These are phyloP conservation scores for Lotmaria passim DNA, from an alignment of 208 protist genomes.

Conservation along the genomic window DNA sequence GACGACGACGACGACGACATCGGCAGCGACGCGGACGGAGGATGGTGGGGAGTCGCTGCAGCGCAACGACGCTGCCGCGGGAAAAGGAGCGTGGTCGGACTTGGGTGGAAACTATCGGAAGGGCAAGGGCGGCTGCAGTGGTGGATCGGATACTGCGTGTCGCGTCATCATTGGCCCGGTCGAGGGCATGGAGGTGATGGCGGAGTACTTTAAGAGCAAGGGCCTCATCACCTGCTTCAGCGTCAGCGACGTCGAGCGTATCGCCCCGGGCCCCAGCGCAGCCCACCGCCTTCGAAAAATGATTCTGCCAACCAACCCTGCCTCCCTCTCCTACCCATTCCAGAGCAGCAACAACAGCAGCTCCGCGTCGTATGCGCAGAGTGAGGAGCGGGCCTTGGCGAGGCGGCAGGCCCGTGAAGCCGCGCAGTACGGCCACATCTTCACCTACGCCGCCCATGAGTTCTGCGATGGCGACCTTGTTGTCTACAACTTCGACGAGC, in stretches of 20 bases:
- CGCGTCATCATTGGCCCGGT: slow-evolving; percentile 27
- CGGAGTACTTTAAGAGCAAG: slow-evolving; percentile 41
- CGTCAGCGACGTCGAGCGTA: slow-evolving; percentile 33
- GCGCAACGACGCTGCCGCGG: background rate
- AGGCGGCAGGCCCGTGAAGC: slow-evolving; percentile 35
- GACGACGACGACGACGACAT: background rate
- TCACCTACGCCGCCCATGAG: slow-evolving; percentile 48
- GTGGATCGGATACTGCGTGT: background rate
- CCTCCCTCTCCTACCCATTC: background rate
- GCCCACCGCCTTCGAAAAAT: slow-evolving; percentile 45
- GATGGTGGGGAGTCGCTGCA: slow-evolving; percentile 14
- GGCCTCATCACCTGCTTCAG: slow-evolving; percentile 49
- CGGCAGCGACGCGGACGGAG: background rate
- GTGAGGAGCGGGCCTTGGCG: slow-evolving; percentile 21
- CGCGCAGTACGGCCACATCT: slow-evolving; percentile 31
- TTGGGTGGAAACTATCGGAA: background rate
- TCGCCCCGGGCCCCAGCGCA: slow-evolving; percentile 38
- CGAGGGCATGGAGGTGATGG: slow-evolving; percentile 31
- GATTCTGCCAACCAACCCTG: slow-evolving; percentile 15
- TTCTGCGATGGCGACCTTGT: slow-evolving; percentile 65
- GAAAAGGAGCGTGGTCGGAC: background rate
- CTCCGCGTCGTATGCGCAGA: background rate
- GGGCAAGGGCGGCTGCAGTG: no score
- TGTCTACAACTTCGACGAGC: slow-evolving; percentile 46
- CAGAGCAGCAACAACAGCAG: slow-evolving; percentile 4